Base-by-base conservation (phyloP, 208 protist genomes). In the Acanthamoeba lenticulata region DNA sequence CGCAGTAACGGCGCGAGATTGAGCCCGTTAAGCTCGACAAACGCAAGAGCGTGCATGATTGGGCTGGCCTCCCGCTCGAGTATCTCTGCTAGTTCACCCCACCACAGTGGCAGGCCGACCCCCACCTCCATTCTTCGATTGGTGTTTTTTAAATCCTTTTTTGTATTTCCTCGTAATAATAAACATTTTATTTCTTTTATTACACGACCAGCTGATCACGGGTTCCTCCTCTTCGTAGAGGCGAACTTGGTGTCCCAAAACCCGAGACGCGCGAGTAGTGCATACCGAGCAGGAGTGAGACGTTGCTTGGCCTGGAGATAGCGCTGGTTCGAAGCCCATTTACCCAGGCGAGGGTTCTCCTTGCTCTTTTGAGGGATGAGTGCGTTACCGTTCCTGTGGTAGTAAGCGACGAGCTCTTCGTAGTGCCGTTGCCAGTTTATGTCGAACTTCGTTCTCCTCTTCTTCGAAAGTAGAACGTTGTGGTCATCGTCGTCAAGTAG, bases 371-470 rank as follows among this genome's bases (percentile, higher is more conserved):
- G 74, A n/a, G 74, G 36, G 21, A 85, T 52, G 74, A 85, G 74
- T 27, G 74, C 13, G 44, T 47, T 85, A 40, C 74, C 74, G 44
- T 34, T 21, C n/a, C 9, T 5, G 21, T 29, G 6, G 40, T 24
- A 21, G 42, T 85, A 85, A 5, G 0, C 24, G 1, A 44, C 42
- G 27, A 85, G 40, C n/a, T 52, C 24, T 34, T 1, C 42, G 74
- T 32, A 85, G 27, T 13, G 5, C 42, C 6, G 6, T 9, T 85
- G 40, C 74, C 74, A 85, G 42, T 52, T 45, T 17, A 34, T 29
- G 42, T 85, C 74, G 74, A 85, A 85, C 74, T 85, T 85, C 15
- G 74, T 85, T 21, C 74, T 45, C 65, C 29, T 74, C 34, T 34
- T 74, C 36, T 36, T 74, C 29, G n/a, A n/a, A n/a, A n/a, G n/a